Evolutionary conservation across 2,329 filamentous ascomycete genomes (phyloP).

Genomic region (Fusarium neocosmosporiellum): DNA sequence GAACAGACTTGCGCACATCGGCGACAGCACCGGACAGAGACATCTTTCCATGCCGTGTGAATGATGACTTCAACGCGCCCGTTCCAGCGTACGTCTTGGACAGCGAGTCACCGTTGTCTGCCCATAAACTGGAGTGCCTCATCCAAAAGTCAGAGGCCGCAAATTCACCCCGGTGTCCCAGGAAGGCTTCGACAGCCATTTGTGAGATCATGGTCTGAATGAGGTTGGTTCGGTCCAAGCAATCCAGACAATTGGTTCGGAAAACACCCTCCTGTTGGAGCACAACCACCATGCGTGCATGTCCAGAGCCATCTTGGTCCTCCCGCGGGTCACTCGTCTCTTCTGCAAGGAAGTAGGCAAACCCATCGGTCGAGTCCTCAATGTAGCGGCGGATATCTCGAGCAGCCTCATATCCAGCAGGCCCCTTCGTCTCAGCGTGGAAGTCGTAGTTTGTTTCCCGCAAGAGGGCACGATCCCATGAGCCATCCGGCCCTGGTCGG

Average conservation of each 20-base stretch:
- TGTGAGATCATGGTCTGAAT: conserved; percentile 96
- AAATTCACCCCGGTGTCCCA: conserved; percentile 76
- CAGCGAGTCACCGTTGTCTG: conserved; percentile 93
- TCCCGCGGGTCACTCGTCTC: conserved; percentile 69
- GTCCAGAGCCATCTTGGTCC: conserved; percentile 49
- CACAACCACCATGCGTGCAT: conserved; percentile 70
- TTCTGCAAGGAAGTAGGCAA: conserved; percentile 91
- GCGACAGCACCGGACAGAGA: conserved; percentile 91
- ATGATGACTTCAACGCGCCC: conserved; percentile 93
- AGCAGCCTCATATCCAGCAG: conserved; percentile 91
- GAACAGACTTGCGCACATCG: conserved; percentile 95
- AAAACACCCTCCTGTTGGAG: conserved; percentile 96
- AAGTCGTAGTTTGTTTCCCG: conserved; percentile 93
- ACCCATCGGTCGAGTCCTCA: conserved; percentile 81
- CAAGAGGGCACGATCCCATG: conserved; percentile 77
- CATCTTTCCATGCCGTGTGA: conserved; percentile 95
- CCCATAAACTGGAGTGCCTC: conserved; percentile 93
- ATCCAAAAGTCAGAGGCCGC: conserved; percentile 88
- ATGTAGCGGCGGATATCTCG: conserved; percentile 84
- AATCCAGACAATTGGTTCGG: conserved; percentile 95
- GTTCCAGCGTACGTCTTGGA: conserved; percentile 98
- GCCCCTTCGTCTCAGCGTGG: conserved; percentile 90
- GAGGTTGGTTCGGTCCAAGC: conserved; percentile 93
- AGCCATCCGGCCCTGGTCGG: conserved; percentile 63
- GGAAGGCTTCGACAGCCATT: conserved; percentile 89